Conservation (phyloP, 352 stramenopile genomes). For the Phytophthora capsici region DNA sequence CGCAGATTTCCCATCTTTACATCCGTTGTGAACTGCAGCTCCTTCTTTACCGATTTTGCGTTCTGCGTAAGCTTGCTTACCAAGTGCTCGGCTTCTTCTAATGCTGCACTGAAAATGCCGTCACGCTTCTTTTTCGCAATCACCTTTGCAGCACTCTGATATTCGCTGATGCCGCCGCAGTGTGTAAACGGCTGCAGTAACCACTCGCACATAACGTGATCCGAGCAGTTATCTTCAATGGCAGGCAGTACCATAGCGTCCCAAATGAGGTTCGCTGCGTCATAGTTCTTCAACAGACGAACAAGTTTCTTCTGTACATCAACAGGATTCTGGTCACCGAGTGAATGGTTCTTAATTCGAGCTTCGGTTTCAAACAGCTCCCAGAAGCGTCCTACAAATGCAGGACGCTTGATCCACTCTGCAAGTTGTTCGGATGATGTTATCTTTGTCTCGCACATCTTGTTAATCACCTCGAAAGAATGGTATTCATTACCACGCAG, state of each 20-base stretch:
- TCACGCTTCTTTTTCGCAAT: conserved; percentile 74
- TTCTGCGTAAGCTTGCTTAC: conserved; percentile 55
- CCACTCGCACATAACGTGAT: conserved; percentile 57
- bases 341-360: conserved; percentile 46
- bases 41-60: conserved; percentile 53
- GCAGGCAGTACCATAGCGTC: conserved; percentile 57
- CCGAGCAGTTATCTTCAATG: conserved; percentile 44
- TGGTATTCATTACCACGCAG: conserved; percentile 74
- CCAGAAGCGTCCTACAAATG: conserved; percentile 65
- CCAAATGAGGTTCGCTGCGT: conserved; percentile 69
- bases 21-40: conserved; percentile 61
- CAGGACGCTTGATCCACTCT: conserved; percentile 50
- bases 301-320: conserved; percentile 81
- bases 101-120: conserved; percentile 64
- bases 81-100: conserved; percentile 60
- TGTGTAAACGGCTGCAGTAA: conserved; percentile 62
- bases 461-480: conserved; percentile 65
- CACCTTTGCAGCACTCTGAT: conserved; percentile 65
- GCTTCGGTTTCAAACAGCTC: conserved; percentile 66
- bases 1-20: conserved; percentile 69
- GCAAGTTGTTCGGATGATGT: conserved; percentile 53
- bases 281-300: conserved; percentile 73
- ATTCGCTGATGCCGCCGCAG: conserved; percentile 77
- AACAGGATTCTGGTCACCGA: conserved; percentile 51
- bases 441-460: conserved; percentile 63